These are phyloP conservation scores for Senecio squalidus DNA, from an alignment of 140 eudicot species.

Conservation along the genomic window DNA sequence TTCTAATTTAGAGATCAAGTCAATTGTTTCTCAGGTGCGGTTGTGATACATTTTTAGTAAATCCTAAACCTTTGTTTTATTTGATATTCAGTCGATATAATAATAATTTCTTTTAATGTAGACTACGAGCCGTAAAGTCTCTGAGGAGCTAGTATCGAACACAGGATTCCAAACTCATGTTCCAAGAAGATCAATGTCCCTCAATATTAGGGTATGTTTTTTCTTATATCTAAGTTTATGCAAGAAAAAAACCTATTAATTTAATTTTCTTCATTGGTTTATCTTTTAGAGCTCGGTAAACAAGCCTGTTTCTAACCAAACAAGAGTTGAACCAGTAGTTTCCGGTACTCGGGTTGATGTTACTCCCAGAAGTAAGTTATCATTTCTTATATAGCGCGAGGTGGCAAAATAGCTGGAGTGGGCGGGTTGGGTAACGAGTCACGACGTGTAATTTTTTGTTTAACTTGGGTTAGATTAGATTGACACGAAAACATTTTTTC, in stretches of 20 bases:
- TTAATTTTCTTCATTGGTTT: not conserved
- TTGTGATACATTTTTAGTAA: not conserved
- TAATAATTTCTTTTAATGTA: constrained; percentile 23
- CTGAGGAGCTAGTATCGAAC: constrained; percentile 32
- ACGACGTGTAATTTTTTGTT: not conserved
- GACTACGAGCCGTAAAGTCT: constrained; percentile 34
- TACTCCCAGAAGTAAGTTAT: constrained; percentile 50
- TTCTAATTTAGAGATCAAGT: constrained; percentile 50
- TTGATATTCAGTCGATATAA: not conserved
- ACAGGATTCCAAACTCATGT: constrained; percentile 18
- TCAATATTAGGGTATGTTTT: constrained; percentile 28
- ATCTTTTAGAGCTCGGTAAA: constrained; percentile 33
- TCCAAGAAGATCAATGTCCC: constrained; percentile 33
- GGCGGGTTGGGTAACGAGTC: too few relatives aligned
- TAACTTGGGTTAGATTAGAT: not conserved
- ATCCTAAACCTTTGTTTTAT: not conserved
- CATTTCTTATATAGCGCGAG: not conserved
- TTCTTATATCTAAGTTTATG: not conserved
- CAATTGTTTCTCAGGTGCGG: constrained; percentile 56
- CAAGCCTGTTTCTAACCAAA: constrained; percentile 16
- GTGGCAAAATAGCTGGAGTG: not conserved
- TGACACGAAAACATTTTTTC: not conserved
- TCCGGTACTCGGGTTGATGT: constrained; percentile 16
- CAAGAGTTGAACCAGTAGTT: constrained; percentile 26
- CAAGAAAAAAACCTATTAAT: constrained; percentile 1